phyloP scores from a whole-genome alignment of 371 early-diverging fungal species.

The Apophysomyces ossiformis region DNA sequence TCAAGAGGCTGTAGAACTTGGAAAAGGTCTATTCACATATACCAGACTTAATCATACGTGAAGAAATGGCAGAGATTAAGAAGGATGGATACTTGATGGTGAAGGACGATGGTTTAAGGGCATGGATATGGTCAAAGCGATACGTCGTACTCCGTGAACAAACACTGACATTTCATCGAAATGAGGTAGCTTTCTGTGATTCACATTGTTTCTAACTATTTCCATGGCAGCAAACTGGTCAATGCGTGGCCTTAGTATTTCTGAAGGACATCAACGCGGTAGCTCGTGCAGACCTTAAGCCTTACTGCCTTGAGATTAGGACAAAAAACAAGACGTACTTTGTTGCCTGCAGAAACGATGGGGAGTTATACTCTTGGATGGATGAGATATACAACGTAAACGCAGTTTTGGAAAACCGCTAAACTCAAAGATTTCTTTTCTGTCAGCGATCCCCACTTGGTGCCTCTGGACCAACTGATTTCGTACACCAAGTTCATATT shows the following conservation, averaged over 20 bases:
- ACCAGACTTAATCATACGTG: no score
- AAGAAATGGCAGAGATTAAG: constrained; percentile 47
- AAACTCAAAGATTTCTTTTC: constrained; percentile 12
- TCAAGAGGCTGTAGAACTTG: no score
- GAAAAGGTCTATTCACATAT: no score
- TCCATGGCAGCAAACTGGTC: constrained; percentile 23
- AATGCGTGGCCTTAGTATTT: constrained; percentile 75
- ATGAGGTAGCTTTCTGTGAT: constrained; percentile 60
- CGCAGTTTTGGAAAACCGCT: background rate
- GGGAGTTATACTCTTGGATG: constrained; percentile 96
- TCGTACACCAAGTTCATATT: constrained; percentile 94
- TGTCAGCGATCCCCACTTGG: constrained; percentile 80
- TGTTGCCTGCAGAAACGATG: constrained; percentile 89
- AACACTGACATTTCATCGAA: constrained; percentile 84
- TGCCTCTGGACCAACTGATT: constrained; percentile 91
- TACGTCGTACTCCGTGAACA: constrained; percentile 82
- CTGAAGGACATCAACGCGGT: constrained; percentile 87
- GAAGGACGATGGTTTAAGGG: constrained; percentile 76
- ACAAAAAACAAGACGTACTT: constrained; percentile 87
- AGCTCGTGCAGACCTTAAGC: constrained; percentile 81
- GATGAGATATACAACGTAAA: constrained; percentile 89
- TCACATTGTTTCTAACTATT: background rate
- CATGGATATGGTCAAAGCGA: constrained; percentile 87
- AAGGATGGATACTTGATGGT: constrained; percentile 73
- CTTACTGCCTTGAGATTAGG: constrained; percentile 88